These are phyloP conservation scores for Venturia asperata DNA, from an alignment of 2,329 filamentous ascomycete species.

Conservation along the genomic window DNA sequence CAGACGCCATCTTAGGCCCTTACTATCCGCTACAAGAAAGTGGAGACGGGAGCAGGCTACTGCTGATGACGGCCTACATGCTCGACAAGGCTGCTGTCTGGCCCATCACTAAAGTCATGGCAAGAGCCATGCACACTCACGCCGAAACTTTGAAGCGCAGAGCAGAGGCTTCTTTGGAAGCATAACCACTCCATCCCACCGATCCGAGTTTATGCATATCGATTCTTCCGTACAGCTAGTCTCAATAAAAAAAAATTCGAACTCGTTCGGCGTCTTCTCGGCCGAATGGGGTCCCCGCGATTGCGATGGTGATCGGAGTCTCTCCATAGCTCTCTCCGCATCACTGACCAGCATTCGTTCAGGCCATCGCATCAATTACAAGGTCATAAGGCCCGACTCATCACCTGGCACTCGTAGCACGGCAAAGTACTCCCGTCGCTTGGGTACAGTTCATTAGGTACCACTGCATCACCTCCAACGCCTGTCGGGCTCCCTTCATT, in stretches of 20 bases:
- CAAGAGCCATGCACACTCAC: slow-evolving; percentile 57
- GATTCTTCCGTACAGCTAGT: neutral
- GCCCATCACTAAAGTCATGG: slow-evolving; percentile 72
- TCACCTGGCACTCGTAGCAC: too few relatives aligned
- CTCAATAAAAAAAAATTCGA: neutral
- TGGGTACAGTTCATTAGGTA: neutral
- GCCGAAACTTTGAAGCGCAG: slow-evolving; percentile 56
- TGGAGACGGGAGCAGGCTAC: slow-evolving; percentile 77
- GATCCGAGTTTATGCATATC: neutral
- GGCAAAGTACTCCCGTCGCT: neutral
- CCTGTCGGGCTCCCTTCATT: neutral
- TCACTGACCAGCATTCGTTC: neutral
- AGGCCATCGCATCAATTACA: neutral
- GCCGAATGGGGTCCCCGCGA: neutral
- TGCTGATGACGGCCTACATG: slow-evolving; percentile 78
- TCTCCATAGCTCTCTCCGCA: neutral
- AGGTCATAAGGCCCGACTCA: neutral
- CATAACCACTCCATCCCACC: neutral
- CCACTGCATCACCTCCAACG: too few relatives aligned
- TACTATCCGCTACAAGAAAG: slow-evolving; percentile 52
- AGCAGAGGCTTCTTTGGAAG: slow-evolving; percentile 41
- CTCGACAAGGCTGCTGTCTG: slow-evolving; percentile 85
- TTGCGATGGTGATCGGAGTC: neutral
- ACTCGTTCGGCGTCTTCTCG: neutral
- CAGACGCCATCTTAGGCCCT: slow-evolving; percentile 44